Conservation (phyloP, 2,329 filamentous ascomycete genomes). For the Fusarium annulatum region DNA sequence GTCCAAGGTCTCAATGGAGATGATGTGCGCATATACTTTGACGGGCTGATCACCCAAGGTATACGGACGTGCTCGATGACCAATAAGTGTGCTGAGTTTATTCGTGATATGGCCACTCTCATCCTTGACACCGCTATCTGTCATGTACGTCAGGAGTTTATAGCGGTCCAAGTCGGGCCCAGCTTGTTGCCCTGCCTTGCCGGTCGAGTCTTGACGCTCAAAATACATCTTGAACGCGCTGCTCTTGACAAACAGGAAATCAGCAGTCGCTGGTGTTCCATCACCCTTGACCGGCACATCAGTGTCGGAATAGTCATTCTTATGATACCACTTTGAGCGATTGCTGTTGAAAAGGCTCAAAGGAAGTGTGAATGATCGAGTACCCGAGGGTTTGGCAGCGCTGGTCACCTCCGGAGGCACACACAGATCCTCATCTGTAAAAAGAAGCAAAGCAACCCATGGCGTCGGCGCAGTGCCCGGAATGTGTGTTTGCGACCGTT, state of each 20-base stretch:
- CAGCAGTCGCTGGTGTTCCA: not conserved
- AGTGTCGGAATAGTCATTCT: not conserved
- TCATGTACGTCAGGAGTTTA: not conserved
- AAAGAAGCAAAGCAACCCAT: not conserved
- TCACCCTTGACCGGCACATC: not conserved
- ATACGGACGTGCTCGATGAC: not conserved
- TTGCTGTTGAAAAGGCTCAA: not conserved
- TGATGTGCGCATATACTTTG: not conserved
- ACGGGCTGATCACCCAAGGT: fast-evolving
- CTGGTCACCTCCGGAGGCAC: not conserved
- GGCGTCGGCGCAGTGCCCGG: not conserved
- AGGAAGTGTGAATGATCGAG: not conserved
- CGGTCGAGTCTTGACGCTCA: not conserved
- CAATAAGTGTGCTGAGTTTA: not conserved
- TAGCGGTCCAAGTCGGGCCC: not conserved
- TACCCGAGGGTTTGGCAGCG: not conserved
- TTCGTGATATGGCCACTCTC: not conserved
- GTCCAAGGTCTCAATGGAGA: not conserved
- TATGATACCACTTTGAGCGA: not conserved
- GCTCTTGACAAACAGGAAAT: not conserved
- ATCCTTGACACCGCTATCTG: not conserved
- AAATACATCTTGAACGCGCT: not conserved
- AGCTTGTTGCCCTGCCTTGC: fast-evolving
- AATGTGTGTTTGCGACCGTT: not conserved
- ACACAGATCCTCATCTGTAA: not conserved